These are phyloP conservation scores for Diaporthe longicolla DNA, from an alignment of 2,329 filamentous ascomycete genomes.

Conservation along the genomic window DNA sequence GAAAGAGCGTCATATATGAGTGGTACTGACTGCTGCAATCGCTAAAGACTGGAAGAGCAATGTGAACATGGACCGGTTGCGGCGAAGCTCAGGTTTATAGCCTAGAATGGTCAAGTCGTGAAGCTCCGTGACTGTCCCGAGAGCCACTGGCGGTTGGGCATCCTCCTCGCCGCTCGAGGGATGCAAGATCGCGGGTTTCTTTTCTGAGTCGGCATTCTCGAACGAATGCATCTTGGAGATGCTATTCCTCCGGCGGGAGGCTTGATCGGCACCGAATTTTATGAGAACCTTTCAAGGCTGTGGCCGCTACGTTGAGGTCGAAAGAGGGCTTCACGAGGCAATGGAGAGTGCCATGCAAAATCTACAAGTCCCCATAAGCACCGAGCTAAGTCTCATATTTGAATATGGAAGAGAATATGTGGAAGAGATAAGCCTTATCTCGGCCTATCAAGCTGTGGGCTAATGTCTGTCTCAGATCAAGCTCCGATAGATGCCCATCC, in stretches of 20 bases:
- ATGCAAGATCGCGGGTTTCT: neutral
- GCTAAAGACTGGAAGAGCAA: slow-evolving; percentile 73
- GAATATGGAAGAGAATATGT: neutral
- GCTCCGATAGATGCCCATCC: neutral
- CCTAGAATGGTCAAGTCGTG: slow-evolving; percentile 59
- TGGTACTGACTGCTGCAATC: slow-evolving; percentile 63
- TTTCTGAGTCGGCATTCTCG: slow-evolving; percentile 17
- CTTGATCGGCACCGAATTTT: too few relatives aligned
- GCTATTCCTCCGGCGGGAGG: too few relatives aligned
- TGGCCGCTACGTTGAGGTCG: too few relatives aligned
- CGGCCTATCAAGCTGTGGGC: slow-evolving; percentile 36
- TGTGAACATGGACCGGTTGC: slow-evolving; percentile 72
- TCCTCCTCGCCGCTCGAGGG: slow-evolving; percentile 36
- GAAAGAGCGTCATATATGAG: neutral
- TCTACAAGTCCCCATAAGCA: neutral
- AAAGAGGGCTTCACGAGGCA: neutral
- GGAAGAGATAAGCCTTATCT: slow-evolving; percentile 40
- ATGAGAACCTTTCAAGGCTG: neutral
- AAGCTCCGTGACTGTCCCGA: slow-evolving; percentile 46
- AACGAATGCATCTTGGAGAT: slow-evolving; percentile 35
- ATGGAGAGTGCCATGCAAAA: neutral
- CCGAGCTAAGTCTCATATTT: neutral
- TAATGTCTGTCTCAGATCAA: slow-evolving; percentile 1
- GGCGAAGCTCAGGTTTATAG: slow-evolving; percentile 69
- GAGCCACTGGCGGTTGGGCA: slow-evolving; percentile 2